Percentiles rank a stretch among this genome's conserved stretches.
These are phyloP conservation scores for Fusarium goolgardi DNA, from an alignment of 2,329 filamentous ascomycete species.

Conservation along the genomic window DNA sequence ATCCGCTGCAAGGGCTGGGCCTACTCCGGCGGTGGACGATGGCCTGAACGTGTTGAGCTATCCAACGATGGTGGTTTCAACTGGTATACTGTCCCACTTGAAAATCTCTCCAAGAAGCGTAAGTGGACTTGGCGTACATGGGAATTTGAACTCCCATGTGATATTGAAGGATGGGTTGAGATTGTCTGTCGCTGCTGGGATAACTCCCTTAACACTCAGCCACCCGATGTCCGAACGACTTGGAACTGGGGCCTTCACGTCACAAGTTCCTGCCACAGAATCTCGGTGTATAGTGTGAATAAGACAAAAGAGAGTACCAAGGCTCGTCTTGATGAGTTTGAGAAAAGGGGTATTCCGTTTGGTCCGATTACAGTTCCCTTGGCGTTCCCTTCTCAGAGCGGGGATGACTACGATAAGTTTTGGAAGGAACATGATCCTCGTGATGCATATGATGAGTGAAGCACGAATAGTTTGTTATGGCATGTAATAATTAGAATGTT, in stretches of 20 bases:
- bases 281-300: slow-evolving; percentile 73
- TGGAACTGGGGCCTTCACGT: slow-evolving; percentile 77
- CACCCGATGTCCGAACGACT: slow-evolving; percentile 62
- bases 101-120: slow-evolving; percentile 70
- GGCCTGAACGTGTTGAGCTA: slow-evolving; percentile 73
- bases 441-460: slow-evolving; percentile 33
- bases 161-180: slow-evolving; percentile 71
- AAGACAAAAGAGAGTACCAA: slow-evolving; percentile 55
- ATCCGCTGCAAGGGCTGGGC: slow-evolving; percentile 70
- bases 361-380: slow-evolving; percentile 66
- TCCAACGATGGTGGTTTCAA: slow-evolving; percentile 70
- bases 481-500: too few relatives aligned
- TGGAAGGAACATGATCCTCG: slow-evolving; percentile 47
- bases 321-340: slow-evolving; percentile 62
- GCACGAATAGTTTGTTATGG: too few relatives aligned
- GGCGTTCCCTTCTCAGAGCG: slow-evolving; percentile 60
- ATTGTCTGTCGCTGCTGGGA: slow-evolving; percentile 70
- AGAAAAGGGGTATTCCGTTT: slow-evolving; percentile 60
- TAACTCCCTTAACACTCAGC: slow-evolving; percentile 71
- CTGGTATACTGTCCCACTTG: slow-evolving; percentile 70
- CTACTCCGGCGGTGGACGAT: slow-evolving; percentile 67
- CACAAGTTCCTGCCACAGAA: slow-evolving; percentile 69
- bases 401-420: slow-evolving; percentile 60
- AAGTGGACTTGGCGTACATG: slow-evolving; percentile 74
- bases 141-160: slow-evolving; percentile 71